These are phyloP conservation scores for Arabidopsis thaliana DNA, from an alignment of 345 rosid species.

Conservation along the genomic window DNA sequence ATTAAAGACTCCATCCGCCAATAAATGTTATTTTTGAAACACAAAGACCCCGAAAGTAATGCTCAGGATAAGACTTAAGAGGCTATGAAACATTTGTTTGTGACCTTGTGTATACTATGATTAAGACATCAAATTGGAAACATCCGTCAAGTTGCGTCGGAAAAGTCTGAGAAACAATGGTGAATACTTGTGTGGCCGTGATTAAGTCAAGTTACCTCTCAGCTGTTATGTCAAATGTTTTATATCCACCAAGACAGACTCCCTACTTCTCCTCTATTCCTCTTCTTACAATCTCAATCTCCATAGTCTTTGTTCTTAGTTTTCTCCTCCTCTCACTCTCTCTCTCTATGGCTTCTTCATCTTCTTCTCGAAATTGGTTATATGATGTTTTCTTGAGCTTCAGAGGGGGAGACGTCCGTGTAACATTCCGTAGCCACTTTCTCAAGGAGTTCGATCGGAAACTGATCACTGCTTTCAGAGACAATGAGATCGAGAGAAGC, in stretches of 20 bases:
- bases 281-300: too few species aligned
- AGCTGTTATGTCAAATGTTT: too few species aligned
- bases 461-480: background rate
- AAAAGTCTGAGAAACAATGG: background rate
- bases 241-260: too few species aligned
- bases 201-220: too few species aligned
- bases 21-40: too few species aligned
- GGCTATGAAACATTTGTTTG: background rate
- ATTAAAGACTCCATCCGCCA: background rate
- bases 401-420: conserved; percentile 14
- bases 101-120: too few species aligned
- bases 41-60: too few species aligned
- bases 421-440: conserved; percentile 16
- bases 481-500: background rate
- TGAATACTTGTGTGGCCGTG: background rate
- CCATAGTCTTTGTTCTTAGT: background rate
- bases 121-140: too few species aligned
- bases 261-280: too few species aligned
- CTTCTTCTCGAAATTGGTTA: background rate
- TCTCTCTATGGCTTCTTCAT: background rate
- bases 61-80: background rate
- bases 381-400: conserved; percentile 11
- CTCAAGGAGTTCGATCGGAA: conserved; percentile 8
- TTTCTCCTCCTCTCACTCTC: too few species aligned
- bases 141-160: background rate